These are phyloP conservation scores for Bondarzewia mesenterica DNA, from an alignment of 1,284 basidiomycete genomes.

Conservation along the genomic window DNA sequence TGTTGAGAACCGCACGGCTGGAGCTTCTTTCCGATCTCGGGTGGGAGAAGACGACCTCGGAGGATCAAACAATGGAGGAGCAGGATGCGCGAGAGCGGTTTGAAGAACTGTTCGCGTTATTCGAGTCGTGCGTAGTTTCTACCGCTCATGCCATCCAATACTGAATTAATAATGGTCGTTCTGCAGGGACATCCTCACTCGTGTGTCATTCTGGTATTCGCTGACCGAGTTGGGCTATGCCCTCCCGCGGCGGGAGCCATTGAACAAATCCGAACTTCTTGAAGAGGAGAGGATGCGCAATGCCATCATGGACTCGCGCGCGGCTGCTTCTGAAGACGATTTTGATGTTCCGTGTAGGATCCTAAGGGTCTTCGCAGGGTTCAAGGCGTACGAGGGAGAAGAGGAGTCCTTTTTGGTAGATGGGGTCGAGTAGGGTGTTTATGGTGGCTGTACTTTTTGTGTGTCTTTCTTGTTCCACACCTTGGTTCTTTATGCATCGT, in stretches of 20 bases:
- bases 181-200: constrained; percentile 58
- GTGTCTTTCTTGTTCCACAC: no score
- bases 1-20: constrained; percentile 45
- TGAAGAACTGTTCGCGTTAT: constrained; percentile 55
- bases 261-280: constrained; percentile 58
- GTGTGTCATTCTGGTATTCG: constrained; percentile 62
- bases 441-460: constrained; percentile 4
- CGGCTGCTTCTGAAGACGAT: constrained; percentile 45
- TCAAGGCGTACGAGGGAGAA: constrained; percentile 29
- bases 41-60: constrained; percentile 58
- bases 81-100: constrained; percentile 49
- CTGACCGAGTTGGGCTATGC: constrained; percentile 52
- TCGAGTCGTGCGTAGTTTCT: constrained; percentile 38
- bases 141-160: neutral
- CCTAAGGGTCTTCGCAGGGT: constrained; percentile 53
- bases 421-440: constrained; percentile 2
- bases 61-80: constrained; percentile 49
- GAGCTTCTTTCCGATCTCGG: constrained; percentile 46
- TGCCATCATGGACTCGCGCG: constrained; percentile 56
- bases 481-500: no score
- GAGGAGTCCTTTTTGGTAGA: constrained; percentile 18
- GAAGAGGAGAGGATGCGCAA: constrained; percentile 60
- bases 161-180: constrained; percentile 1
- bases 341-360: constrained; percentile 49
- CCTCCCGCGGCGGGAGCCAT: constrained; percentile 50